Evolutionary conservation across 2,329 filamentous ascomycete species (phyloP), one percentile per base, ranked within the genome.

Genomic region (Onygenales sp.): DNA sequence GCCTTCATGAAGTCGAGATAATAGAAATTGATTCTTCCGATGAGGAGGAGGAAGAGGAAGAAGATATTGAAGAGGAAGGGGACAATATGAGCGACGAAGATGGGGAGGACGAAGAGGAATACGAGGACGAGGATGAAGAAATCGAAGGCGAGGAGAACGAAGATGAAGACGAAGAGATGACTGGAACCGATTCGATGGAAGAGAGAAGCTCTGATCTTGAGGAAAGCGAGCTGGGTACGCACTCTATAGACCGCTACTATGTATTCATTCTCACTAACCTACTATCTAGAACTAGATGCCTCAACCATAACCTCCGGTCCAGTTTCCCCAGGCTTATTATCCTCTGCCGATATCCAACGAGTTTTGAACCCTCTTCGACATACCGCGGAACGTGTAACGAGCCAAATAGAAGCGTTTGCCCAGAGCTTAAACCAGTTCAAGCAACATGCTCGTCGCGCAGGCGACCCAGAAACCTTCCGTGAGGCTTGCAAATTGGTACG

Each of bases 371-470:
- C 81, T 14, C 71, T 86, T 58, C 81, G 81, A 66, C 77, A 80
- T 58, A 82, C 83, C 60, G 83, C 82, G 56, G 81, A 88, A 59
- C 78, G 81, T 43, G 83, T 88, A 35, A 86, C 87, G 50, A 82
- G 84, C 57, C 89, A 95, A 69, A 88, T 95, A 55, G 89, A 95
- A 71, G 79, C 83, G 44, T 96, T 96, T 66, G 90, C 91, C 39
- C 85, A 87, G 65, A 81, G 82, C 50, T 78, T 96, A 21, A 91
- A 96, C 71, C 79, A 83, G 52, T 92, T 90, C 68, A 78, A 74
- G 71, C 84, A 63, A 61, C 77, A 68, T 61, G 50, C 51, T 31
- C 55, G 41, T 38, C 35, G 21, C 2, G 47, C 53, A 9, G 71
- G 58, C 48, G 66, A 77, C 33, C 81, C 86, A 55, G 77, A 79